Conservation (phyloP, 2,329 filamentous ascomycete genomes). For the Xylariomycetidae sp. region DNA sequence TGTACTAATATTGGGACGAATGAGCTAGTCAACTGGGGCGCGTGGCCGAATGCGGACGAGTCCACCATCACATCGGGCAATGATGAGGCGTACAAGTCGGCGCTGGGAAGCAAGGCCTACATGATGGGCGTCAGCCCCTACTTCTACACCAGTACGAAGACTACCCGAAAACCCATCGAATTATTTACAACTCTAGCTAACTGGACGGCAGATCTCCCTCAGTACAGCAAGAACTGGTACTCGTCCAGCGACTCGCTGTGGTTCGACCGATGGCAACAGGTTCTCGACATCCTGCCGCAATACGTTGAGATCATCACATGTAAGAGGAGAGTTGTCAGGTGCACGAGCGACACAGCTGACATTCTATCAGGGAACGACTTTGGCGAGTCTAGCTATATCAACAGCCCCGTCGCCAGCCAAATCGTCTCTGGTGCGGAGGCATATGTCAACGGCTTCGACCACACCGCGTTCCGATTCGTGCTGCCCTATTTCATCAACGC, state of each 20-base stretch:
- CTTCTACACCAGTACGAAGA: slow-evolving; percentile 31
- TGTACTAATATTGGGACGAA: background rate
- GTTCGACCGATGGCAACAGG: slow-evolving; percentile 51
- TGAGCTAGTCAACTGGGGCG: slow-evolving; percentile 46
- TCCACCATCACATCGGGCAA: slow-evolving; percentile 32
- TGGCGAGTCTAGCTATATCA: slow-evolving; percentile 55
- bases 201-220: slow-evolving; percentile 35
- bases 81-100: slow-evolving; percentile 34
- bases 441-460: slow-evolving; percentile 44
- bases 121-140: slow-evolving; percentile 43
- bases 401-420: slow-evolving; percentile 18
- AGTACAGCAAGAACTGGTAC: slow-evolving; percentile 49
- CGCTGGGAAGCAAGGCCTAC: slow-evolving; percentile 38
- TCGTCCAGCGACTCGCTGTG: slow-evolving; percentile 50
- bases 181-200: slow-evolving; percentile 3
- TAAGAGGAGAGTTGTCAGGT: slow-evolving; percentile 13
- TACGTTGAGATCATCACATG: slow-evolving; percentile 51
- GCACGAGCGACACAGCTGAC: slow-evolving; percentile 5
- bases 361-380: slow-evolving; percentile 49
- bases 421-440: slow-evolving; percentile 34
- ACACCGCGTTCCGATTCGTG: slow-evolving; percentile 44
- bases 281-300: slow-evolving; percentile 43
- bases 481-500: slow-evolving; percentile 46
- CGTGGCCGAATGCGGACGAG: slow-evolving; percentile 40
- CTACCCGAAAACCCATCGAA: background rate